Evolutionary conservation across 1,284 basidiomycete species (phyloP), one percentile per base, ranked within the genome.

Genomic region (Blastosporella zonata): DNA sequence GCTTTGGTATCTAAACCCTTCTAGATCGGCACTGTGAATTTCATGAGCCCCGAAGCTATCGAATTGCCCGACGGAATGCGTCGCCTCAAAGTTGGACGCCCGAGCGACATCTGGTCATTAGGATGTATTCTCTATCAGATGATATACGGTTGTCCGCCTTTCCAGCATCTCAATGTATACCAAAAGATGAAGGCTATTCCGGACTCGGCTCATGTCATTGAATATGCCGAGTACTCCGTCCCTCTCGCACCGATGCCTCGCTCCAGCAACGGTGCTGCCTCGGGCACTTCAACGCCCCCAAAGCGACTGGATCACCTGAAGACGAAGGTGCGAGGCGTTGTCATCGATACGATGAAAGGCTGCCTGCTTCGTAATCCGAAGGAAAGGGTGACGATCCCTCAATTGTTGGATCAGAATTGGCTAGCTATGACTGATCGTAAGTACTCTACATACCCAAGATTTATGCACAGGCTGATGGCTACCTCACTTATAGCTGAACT

Each of bases 101-200:
- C 92, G 0, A 90, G 86, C 47, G 96, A 99, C 64, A 91, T 99
- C 27, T 99, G 96, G 96, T 96, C 94, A 2, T 73, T 99, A 1
- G 96, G 96, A 0, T 97, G 94, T 66, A 99, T 99, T 59, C 77
- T 99, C 21, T 98, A 98, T 70, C 96, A 88, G 66, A 98, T 99
- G 94, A 82, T 98, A 10, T 99, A 97, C 63, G 93, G 94, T 8
- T 81, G 83, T 17, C 90, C 94, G 0, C 96, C 97, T 1, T 99
- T 99, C 73, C 86, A 93, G 35, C 82, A 88, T 55, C 78, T 96
- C 18, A 78, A 81, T 0, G 79, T 93, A 29, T 85, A 86, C 48
- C 87, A 90, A 58, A 95, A 94, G 71, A 87, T 95, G 81, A 86
- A 86, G 56, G 87, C 86, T 6, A 96, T 96, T 54, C 87, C 90